Percentiles rank a stretch among this genome's conserved stretches.
Evolutionary conservation across 1,139 yeast genomes (phyloP).

Genomic region (Geotrichum citri-aurantii): DNA sequence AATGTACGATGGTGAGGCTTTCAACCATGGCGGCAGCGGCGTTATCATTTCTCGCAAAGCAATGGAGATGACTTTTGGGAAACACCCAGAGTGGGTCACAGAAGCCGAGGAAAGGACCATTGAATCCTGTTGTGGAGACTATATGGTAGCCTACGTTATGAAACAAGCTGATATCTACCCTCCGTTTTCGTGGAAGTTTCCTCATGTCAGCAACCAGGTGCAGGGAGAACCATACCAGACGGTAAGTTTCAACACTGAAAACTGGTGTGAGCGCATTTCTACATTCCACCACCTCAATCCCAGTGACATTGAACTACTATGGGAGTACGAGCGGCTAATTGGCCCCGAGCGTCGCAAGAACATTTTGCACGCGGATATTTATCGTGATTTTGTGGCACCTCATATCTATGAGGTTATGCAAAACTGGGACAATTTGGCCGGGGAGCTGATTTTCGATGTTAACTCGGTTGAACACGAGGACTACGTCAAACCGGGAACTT

Average conservation of each 20-base stretch:
- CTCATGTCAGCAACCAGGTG: slow-evolving; percentile 18
- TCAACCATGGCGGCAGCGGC: slow-evolving; percentile 40
- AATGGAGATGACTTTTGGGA: slow-evolving; percentile 28
- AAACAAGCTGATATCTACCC: slow-evolving; percentile 18
- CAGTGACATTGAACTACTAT: slow-evolving; percentile 25
- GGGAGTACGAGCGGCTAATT: slow-evolving; percentile 27
- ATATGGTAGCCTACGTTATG: slow-evolving; percentile 32
- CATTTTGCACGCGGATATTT: slow-evolving; percentile 24
- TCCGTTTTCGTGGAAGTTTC: slow-evolving; percentile 9
- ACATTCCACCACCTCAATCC: slow-evolving; percentile 26
- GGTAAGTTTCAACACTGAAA: slow-evolving; percentile 14
- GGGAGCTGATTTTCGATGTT: slow-evolving; percentile 4
- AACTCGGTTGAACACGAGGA: slow-evolving; percentile 7
- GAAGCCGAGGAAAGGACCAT: slow-evolving; percentile 28
- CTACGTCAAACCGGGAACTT: neutral
- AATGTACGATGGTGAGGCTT: slow-evolving; percentile 22
- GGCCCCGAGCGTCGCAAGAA: slow-evolving; percentile 17
- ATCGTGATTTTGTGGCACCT: slow-evolving; percentile 27
- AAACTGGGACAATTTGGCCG: slow-evolving; percentile 23
- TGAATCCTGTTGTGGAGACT: slow-evolving; percentile 36
- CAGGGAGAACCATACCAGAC: slow-evolving; percentile 22
- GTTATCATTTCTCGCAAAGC: slow-evolving; percentile 35
- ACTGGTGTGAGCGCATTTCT: slow-evolving; percentile 28
- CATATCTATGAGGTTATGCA: slow-evolving; percentile 20
- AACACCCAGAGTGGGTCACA: slow-evolving; percentile 26